A percentile compares a stretch with the other conserved stretches of the same genome.
Conservation (phyloP, 208 protist genomes). For the Acanthamoeba sp. region DNA sequence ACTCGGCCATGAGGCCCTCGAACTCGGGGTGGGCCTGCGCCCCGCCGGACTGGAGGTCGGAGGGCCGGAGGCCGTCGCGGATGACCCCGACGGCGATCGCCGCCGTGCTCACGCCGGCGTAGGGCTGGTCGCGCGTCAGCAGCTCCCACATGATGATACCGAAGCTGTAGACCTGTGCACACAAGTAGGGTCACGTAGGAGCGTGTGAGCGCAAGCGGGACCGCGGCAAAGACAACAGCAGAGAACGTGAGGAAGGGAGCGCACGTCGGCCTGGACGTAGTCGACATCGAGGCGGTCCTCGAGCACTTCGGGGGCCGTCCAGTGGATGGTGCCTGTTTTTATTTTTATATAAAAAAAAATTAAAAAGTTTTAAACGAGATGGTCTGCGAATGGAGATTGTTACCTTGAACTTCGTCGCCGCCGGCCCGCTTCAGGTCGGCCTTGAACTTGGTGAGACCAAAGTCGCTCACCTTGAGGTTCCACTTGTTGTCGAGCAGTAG, state of each 20-base stretch:
- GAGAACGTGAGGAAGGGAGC: too few species aligned
- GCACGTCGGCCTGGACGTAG: constrained; percentile 30
- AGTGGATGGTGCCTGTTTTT: constrained; percentile 65
- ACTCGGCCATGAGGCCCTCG: constrained; percentile 34
- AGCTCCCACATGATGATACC: constrained; percentile 57
- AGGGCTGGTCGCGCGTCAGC: constrained; percentile 39
- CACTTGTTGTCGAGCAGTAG: constrained; percentile 65
- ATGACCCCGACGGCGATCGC: constrained; percentile 69
- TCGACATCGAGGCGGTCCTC: constrained; percentile 7
- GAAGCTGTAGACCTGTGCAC: constrained; percentile 33
- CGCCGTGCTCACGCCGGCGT: not conserved
- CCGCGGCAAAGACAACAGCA: not conserved
- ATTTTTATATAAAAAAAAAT: too few species aligned
- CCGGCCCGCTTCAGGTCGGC: constrained; percentile 16
- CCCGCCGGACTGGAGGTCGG: not conserved
- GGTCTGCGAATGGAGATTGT: too few species aligned
- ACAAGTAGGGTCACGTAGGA: not conserved
- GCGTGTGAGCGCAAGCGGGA: not conserved
- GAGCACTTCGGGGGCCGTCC: constrained; percentile 72
- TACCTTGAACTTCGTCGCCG: not conserved
- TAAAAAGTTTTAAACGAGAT: too few species aligned
- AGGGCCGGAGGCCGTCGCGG: constrained; percentile 23
- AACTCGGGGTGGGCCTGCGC: not conserved
- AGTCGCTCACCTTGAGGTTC: constrained; percentile 68
- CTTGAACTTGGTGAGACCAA: not conserved